phyloP scores from a whole-genome alignment of 2,329 filamentous ascomycete species.

The Pseudocercospora pini-densiflorae region DNA sequence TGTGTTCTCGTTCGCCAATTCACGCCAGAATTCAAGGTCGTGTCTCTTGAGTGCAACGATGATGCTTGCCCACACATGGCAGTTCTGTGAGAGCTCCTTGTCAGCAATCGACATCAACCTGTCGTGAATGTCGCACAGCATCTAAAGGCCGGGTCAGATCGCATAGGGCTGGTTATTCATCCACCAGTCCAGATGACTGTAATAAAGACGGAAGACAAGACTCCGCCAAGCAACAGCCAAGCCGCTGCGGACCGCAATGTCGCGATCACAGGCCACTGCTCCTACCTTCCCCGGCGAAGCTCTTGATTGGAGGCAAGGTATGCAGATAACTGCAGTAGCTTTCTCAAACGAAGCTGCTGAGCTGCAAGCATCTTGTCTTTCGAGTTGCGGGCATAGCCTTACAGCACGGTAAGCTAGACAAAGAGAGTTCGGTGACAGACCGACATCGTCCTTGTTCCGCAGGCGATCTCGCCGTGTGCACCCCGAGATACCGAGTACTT shows the following conservation, averaged over 20 bases:
- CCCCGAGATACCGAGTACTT: not conserved
- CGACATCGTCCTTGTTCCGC: not conserved
- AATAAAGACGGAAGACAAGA: constrained; percentile 17
- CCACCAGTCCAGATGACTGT: constrained; percentile 22
- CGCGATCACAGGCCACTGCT: not conserved
- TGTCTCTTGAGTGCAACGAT: not conserved
- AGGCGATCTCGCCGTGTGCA: constrained; percentile 1
- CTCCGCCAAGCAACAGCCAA: constrained; percentile 24
- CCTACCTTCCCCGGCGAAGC: too few species aligned
- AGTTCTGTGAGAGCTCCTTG: not conserved
- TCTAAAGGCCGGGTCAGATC: not conserved
- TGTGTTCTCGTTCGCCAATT: not conserved
- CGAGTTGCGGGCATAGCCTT: constrained; percentile 1
- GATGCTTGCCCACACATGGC: not conserved
- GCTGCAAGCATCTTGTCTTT: not conserved
- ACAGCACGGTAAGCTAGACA: not conserved
- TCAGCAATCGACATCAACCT: constrained; percentile 3
- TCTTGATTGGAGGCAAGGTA: not conserved
- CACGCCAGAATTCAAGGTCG: not conserved
- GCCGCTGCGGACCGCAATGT: not conserved
- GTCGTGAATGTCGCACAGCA: constrained; percentile 2
- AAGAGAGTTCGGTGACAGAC: not conserved
- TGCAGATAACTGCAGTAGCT: not conserved
- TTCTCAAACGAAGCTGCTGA: not conserved
- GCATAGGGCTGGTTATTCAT: constrained; percentile 30